phyloP scores from a whole-genome alignment of 208 protist species.

The Phytomonas sp. region DNA sequence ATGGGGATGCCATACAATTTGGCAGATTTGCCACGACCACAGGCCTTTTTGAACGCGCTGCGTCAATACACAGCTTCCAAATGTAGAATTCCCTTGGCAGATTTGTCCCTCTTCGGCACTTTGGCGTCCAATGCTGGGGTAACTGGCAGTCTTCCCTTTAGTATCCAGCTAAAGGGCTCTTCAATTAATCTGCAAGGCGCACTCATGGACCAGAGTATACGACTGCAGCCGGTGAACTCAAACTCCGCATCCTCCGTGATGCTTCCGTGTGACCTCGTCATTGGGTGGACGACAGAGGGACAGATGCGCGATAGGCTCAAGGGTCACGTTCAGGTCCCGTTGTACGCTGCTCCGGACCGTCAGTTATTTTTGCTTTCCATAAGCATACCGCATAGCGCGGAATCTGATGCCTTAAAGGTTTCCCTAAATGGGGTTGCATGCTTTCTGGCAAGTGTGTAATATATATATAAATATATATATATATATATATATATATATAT shows the following conservation, averaged over 20 bases:
- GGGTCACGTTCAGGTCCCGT: slow-evolving; percentile 31
- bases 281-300: slow-evolving; percentile 40
- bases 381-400: slow-evolving; percentile 23
- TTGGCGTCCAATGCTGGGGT: slow-evolving; percentile 12
- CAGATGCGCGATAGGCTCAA: slow-evolving; percentile 14
- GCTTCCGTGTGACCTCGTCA: slow-evolving; percentile 36
- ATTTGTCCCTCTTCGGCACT: slow-evolving; percentile 58
- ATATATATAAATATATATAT: slow-evolving; percentile 3
- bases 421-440: slow-evolving; percentile 63
- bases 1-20: slow-evolving; percentile 63
- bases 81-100: slow-evolving; percentile 56
- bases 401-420: slow-evolving; percentile 21
- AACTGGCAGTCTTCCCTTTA: slow-evolving; percentile 16
- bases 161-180: slow-evolving; percentile 40
- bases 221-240: slow-evolving; percentile 24
- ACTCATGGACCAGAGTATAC: slow-evolving; percentile 26
- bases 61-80: slow-evolving; percentile 89
- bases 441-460: slow-evolving; percentile 37
- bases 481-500: not conserved
- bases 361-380: slow-evolving; percentile 43
- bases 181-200: slow-evolving; percentile 77
- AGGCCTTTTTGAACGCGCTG: slow-evolving; percentile 94
- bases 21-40: slow-evolving; percentile 82
- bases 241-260: slow-evolving; percentile 58
- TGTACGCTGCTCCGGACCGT: slow-evolving; percentile 67